Conservation (phyloP, 768 basidiomycete species). For the Psilocybe cyanescens region DNA sequence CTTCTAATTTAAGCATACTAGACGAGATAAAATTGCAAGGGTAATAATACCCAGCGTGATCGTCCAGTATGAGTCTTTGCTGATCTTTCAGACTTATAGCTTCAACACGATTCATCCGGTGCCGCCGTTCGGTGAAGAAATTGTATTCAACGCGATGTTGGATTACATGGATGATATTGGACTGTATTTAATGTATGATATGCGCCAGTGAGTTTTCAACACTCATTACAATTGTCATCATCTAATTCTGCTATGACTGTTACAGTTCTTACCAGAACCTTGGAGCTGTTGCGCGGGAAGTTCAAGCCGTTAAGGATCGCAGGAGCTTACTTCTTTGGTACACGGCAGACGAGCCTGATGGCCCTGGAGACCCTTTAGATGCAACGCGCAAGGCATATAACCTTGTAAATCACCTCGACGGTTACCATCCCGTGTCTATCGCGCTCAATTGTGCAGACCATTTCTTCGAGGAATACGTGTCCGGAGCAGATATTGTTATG, state of each 20-base stretch:
- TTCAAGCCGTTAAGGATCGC: conserved; percentile 49
- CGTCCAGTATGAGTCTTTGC: not conserved
- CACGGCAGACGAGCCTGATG: conserved; percentile 70
- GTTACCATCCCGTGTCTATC: conserved; percentile 56
- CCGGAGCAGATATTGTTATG: conserved; percentile 59
- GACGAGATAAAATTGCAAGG: conserved; percentile 50
- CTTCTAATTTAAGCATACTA: conserved; percentile 41
- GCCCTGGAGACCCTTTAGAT: conserved; percentile 50
- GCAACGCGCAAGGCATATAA: conserved; percentile 47
- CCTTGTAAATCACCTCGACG: conserved; percentile 50
- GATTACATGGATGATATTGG: conserved; percentile 57
- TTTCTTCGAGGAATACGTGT: conserved; percentile 50
- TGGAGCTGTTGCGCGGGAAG: conserved; percentile 48
- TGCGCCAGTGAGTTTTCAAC: conserved; percentile 49
- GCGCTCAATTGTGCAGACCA: conserved; percentile 45
- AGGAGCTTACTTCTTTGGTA: conserved; percentile 67
- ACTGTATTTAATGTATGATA: conserved; percentile 60
- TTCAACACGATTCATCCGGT: conserved; percentile 53
- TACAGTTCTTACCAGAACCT: conserved; percentile 52
- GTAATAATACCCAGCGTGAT: conserved; percentile 22
- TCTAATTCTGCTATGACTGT: not conserved
- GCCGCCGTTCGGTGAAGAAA: conserved; percentile 53
- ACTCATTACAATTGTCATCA: not conserved
- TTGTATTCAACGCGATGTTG: conserved; percentile 43
- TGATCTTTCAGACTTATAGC: not conserved